A percentile compares a stretch with the other conserved stretches of the same genome.
Conservation (phyloP, 163 green algal genomes). For the Volvox carteri region DNA sequence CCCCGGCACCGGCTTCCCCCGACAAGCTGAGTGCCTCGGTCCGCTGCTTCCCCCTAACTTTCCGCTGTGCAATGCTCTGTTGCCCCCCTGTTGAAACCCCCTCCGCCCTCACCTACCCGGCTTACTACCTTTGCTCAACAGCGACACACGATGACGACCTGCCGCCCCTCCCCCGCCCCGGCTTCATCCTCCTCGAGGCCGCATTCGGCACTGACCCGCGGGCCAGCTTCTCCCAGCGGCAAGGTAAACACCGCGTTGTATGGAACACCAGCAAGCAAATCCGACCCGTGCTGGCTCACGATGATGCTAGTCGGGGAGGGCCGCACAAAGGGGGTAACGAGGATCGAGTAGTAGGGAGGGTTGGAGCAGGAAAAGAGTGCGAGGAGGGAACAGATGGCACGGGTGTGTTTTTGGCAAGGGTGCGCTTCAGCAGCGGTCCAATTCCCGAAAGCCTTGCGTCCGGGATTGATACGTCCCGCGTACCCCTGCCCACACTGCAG, state of each 20-base stretch:
- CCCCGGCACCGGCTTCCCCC: neutral
- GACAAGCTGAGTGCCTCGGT: neutral
- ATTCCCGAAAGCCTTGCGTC: too few species aligned
- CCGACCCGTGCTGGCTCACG: too few species aligned
- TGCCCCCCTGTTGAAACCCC: neutral
- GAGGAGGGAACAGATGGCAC: too few species aligned
- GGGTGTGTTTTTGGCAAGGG: too few species aligned
- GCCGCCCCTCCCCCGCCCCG: neutral
- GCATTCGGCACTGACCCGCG: neutral
- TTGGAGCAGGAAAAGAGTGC: too few species aligned
- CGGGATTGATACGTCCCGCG: too few species aligned
- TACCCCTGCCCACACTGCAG: too few species aligned
- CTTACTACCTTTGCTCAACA: neutral
- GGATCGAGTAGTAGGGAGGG: neutral
- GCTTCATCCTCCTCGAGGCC: constrained; percentile 6
- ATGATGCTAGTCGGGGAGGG: neutral
- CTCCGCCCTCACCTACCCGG: neutral
- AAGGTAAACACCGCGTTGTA: neutral
- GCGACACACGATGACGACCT: neutral
- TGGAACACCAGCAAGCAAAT: neutral
- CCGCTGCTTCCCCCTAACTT: neutral
- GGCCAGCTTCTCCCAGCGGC: neutral
- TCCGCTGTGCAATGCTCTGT: neutral
- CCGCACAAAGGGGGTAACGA: neutral
- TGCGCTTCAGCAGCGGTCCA: too few species aligned